Conservation (phyloP, 2,329 filamentous ascomycete genomes). For the Acarospora socialis region DNA sequence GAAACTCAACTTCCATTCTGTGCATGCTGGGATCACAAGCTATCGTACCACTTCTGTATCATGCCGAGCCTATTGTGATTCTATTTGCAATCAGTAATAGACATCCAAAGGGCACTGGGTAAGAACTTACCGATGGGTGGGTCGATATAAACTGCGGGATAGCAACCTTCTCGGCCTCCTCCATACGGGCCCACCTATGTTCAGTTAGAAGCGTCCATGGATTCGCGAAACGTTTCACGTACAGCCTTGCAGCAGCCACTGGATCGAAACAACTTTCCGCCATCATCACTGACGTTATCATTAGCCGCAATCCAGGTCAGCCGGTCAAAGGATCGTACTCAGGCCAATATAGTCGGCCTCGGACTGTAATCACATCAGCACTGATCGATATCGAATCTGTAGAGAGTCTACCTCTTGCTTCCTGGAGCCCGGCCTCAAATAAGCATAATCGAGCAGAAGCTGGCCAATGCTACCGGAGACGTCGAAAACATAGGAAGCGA, state of each 20-base stretch:
- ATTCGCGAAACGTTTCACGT: conserved; percentile 7
- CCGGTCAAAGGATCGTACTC: conserved; percentile 19
- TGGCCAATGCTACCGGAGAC: conserved; percentile 25
- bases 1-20: conserved; percentile 1
- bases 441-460: conserved; percentile 34
- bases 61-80: conserved; percentile 41
- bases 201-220: neutral
- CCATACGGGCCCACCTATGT: conserved; percentile 36
- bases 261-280: conserved; percentile 47
- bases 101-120: neutral
- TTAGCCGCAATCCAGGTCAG: neutral
- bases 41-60: conserved; percentile 35
- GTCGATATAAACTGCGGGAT: conserved; percentile 46
- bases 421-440: conserved; percentile 40
- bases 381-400: conserved; percentile 6
- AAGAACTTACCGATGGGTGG: conserved; percentile 36
- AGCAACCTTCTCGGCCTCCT: conserved; percentile 28
- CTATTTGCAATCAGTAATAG: conserved; percentile 14
- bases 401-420: conserved; percentile 35
- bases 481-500: conserved; percentile 25
- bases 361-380: conserved; percentile 19
- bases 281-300: conserved; percentile 39
- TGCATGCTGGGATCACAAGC: neutral
- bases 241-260: conserved; percentile 37
- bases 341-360: conserved; percentile 50